Evolutionary conservation across 805 yeast species (phyloP), one percentile per base, ranked within the genome.

Genomic region (Zygotorulaspora chibaensis): DNA sequence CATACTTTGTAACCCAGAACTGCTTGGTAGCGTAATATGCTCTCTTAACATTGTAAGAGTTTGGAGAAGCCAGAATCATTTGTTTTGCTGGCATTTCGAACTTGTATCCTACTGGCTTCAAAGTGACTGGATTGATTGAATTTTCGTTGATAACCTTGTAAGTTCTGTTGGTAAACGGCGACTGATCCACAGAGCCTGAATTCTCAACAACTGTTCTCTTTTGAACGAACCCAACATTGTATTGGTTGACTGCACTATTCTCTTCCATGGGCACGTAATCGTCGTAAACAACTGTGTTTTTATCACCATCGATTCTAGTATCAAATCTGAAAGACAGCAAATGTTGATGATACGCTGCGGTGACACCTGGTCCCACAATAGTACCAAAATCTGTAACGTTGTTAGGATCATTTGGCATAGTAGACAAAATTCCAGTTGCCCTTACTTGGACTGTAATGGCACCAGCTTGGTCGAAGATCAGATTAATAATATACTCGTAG

Each of bases 311-410:
- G 40, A 85, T 64, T 50, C 90, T 87, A 38, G 90, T 85, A 66
- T 85, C 93, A 58, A 86, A 77, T 74, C 93, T 80, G 69, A 84
- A 81, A 10, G 86, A 79, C 57, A 85, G 71, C 62, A 85, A 74
- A 69, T 85, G 95, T 70, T 85, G 95, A 65, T 85, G 95, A 72
- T 81, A 83, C 26, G 91, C 83, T 42, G 95, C 95, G 77, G 83
- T 76, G 46, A 82, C 89, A 59, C 83, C 81, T 52, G 89, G 90
- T 38, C 87, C 88, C 47, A 85, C 83, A 52, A 76, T 74, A 30
- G 89, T 85, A 58, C 89, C 90, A 59, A 67, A 72, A 52, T 84
- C 84, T 50, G 83, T 85, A 44, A 69, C 74, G 50, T 74, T 75
- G 59, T 76, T 80, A 54, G 77, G 81, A 53, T 85, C 90, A 54